Evolutionary conservation across 495 filamentous ascomycete species (phyloP).

Genomic region (Annulohypoxylon bovei): DNA sequence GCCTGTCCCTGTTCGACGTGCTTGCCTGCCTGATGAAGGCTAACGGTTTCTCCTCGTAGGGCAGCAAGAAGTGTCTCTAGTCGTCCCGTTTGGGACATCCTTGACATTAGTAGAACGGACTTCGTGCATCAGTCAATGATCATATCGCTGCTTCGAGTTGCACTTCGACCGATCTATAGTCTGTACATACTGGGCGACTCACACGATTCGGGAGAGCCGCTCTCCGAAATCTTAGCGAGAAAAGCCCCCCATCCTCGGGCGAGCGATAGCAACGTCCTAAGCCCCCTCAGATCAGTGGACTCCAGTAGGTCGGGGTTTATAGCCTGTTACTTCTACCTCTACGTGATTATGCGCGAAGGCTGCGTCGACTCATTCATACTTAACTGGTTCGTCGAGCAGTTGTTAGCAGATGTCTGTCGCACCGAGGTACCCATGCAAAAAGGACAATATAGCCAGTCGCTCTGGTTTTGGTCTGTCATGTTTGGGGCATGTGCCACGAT

Average conservation of each 20-base stretch:
- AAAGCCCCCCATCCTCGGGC: conserved; percentile 39
- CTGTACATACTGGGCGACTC: conserved; percentile 36
- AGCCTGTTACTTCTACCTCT: conserved; percentile 49
- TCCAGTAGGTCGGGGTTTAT: conserved; percentile 47
- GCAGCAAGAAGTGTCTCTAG: conserved; percentile 44
- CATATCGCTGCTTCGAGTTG: conserved; percentile 45
- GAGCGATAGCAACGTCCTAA: conserved; percentile 36
- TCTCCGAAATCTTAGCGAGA: conserved; percentile 41
- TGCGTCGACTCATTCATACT: conserved; percentile 45
- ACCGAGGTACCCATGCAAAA: conserved; percentile 44
- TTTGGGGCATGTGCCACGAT: conserved; percentile 45
- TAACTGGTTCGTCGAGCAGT: conserved; percentile 49
- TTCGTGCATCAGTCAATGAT: conserved; percentile 46
- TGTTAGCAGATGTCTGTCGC: conserved; percentile 44
- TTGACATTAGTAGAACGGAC: conserved; percentile 46
- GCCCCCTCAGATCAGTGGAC: conserved; percentile 41
- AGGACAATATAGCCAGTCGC: conserved; percentile 43
- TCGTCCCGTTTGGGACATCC: conserved; percentile 46
- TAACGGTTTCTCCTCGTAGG: conserved; percentile 36
- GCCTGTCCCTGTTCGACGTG: conserved; percentile 9
- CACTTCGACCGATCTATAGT: conserved; percentile 45
- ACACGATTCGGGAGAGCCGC: conserved; percentile 38
- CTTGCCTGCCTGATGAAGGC: conserved; percentile 14
- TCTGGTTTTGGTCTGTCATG: conserved; percentile 50
- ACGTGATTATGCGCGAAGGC: conserved; percentile 46